Conservation (phyloP, 352 stramenopile genomes). For the Pythium coloratum region DNA sequence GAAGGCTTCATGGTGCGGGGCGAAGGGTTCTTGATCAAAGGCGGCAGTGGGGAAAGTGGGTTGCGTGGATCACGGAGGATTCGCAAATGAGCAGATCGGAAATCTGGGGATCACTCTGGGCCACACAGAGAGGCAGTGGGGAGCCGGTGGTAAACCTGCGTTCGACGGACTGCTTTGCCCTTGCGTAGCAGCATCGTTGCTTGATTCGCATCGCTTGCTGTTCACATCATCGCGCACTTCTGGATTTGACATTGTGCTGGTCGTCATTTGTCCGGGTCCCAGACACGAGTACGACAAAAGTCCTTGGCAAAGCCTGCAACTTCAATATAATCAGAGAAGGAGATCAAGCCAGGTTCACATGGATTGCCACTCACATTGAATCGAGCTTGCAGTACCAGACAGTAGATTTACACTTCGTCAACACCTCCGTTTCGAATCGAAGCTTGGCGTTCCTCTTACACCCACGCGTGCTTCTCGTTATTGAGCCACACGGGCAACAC, state of each 20-base stretch:
- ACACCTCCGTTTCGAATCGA: neutral
- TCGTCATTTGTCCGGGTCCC: neutral
- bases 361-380: neutral
- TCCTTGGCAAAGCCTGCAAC: neutral
- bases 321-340: neutral
- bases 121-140: neutral
- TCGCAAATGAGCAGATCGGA: neutral
- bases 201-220: neutral
- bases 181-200: neutral
- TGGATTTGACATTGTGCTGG: neutral
- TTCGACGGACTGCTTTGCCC: neutral
- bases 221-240: neutral
- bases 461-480: neutral
- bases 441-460: neutral
- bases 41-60: neutral
- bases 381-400: neutral
- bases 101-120: neutral
- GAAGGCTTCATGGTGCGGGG: slow-evolving; percentile 21
- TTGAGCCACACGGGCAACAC: neutral
- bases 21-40: neutral
- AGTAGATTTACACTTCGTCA: neutral
- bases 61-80: slow-evolving; percentile 1
- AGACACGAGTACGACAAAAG: neutral
- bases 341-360: neutral
- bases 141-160: neutral